Conservation (phyloP, 768 basidiomycete genomes). For the Suillus bovinus region DNA sequence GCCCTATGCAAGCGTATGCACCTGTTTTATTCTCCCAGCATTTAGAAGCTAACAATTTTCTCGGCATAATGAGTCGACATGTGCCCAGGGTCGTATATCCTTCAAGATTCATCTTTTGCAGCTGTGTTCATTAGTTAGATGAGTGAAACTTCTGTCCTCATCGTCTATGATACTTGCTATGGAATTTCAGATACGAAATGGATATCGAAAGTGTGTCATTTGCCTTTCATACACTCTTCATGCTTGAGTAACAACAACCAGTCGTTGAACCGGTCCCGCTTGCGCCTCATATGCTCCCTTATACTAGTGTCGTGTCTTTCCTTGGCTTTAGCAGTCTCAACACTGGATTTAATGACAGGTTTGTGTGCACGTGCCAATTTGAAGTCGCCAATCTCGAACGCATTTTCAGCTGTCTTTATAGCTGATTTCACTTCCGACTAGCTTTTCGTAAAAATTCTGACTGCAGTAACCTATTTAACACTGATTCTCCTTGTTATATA, state of each 20-base stretch:
- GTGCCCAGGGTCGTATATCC: not conserved
- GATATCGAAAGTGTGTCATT: not conserved
- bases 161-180: constrained; percentile 1
- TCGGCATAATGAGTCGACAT: not conserved
- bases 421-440: not conserved
- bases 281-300: not conserved
- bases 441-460: not conserved
- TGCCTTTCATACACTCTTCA: not conserved
- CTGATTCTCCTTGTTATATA: not conserved
- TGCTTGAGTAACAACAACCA: not conserved
- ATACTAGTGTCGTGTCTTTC: not conserved
- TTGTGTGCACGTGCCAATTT: not conserved
- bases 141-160: constrained; percentile 1
- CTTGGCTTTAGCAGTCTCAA: not conserved
- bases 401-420: not conserved
- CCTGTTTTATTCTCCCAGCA: not conserved
- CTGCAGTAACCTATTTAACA: not conserved
- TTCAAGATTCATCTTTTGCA: not conserved
- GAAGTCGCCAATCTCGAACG: not conserved
- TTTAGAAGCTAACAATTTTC: not conserved
- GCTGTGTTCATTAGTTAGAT: not conserved
- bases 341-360: not conserved
- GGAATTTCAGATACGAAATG: not conserved
- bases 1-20: not conserved
- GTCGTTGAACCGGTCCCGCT: not conserved